These are phyloP conservation scores for Candida freyschussii DNA, from an alignment of 1,139 yeast genomes.

Conservation along the genomic window DNA sequence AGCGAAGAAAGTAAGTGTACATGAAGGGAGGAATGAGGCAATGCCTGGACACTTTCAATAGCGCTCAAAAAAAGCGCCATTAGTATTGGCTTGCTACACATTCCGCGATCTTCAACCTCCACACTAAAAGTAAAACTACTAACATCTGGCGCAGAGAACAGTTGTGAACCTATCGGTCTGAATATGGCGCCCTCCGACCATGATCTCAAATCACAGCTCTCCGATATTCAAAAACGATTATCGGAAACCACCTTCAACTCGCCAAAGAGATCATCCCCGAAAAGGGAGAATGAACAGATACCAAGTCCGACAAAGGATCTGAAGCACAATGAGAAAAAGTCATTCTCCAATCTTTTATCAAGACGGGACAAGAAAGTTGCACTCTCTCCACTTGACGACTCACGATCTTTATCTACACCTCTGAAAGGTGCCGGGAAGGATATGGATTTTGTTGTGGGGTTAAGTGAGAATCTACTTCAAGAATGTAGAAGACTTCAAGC, in stretches of 20 bases:
- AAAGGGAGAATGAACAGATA: slow-evolving; percentile 16
- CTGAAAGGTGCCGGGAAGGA: slow-evolving; percentile 40
- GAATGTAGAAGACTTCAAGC: slow-evolving; percentile 78
- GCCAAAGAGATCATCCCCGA: slow-evolving; percentile 23
- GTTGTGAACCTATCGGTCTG: no score
- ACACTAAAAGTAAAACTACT: no score
- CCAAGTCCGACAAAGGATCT: slow-evolving; percentile 5
- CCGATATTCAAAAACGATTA: slow-evolving; percentile 54
- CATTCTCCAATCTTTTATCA: slow-evolving; percentile 27
- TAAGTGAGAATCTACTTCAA: slow-evolving; percentile 70
- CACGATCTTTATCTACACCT: slow-evolving; percentile 23
- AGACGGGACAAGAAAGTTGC: slow-evolving; percentile 29
- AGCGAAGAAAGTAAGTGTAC: no score
- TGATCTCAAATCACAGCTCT: slow-evolving; percentile 57
- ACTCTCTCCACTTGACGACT: slow-evolving; percentile 27
- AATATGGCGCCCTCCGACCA: slow-evolving; percentile 25
- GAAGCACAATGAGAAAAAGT: slow-evolving; percentile 16
- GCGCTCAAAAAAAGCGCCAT: no score
- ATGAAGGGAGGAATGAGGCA: no score
- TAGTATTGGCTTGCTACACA: no score
- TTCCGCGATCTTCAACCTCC: no score
- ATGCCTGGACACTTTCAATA: no score
- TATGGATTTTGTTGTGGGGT: slow-evolving; percentile 74
- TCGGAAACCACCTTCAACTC: slow-evolving; percentile 33
- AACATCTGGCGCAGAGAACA: no score